Evolutionary conservation across 2,329 filamentous ascomycete genomes (phyloP), one percentile per base, ranked within the genome.

Genomic region (Pseudogymnoascus sp.): DNA sequence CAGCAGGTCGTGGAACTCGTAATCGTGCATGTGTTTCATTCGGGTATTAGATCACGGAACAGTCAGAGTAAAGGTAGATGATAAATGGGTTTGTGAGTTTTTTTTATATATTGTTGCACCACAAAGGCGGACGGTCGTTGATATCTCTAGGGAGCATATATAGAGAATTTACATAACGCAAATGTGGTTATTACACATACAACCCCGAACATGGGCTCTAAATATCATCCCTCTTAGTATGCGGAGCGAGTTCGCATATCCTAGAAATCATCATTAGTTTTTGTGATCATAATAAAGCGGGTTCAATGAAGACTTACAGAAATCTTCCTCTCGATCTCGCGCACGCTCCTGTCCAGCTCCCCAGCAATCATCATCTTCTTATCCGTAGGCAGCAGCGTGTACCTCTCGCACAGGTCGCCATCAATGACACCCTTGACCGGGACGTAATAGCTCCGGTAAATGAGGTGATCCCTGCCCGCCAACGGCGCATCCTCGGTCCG

Each of bases 381-480:
- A 69, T 97, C 93, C 67, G 87, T 88, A 25, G 88, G 82, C 63
- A 99, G 79, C 63, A 94, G 77, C 62, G 91, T 84, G 75, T 91
- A 99, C 67, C 91, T 84, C 79, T 99, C 94, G 69, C 94, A 96
- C 39, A 99, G 78, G 75, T 99, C 94, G 28, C 94, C 94, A 74
- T 99, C 94, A 69, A 99, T 96, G 28, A 95, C 86, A 7, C 92
- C 92, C 80, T 99, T 99, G 41, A 96, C 91, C 0, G 94, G 95
- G 6, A 90, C 91, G 73, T 97, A 99, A 75, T 97, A 99, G 65
- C 91, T 87, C 65, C 95, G 83, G 74, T 96, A 99, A 70, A 96
- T 95, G 50, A 99, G 79, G 74, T 99, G 94, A 73, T 99, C 95
- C 66, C 95, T 83, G 41, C 94, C 95, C 18, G 91, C 90, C 54